Evolutionary conservation across 2,329 filamentous ascomycete genomes (phyloP).

Genomic region (Ascocoryne sarcoides): DNA sequence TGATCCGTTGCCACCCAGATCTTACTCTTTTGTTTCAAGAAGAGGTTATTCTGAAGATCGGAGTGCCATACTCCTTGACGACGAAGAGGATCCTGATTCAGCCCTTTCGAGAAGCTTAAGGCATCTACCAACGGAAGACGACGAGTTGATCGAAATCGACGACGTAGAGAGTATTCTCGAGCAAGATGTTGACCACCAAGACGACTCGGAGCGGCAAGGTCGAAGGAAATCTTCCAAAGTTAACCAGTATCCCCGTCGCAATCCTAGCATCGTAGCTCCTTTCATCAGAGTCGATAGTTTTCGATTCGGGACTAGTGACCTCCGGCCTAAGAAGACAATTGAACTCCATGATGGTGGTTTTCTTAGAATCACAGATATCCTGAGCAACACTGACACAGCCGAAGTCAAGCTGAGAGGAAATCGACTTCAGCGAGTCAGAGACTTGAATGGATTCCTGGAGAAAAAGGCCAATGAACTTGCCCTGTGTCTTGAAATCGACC

Average conservation of each 20-base stretch:
- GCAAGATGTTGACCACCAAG: slow-evolving; percentile 8
- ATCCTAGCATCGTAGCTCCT: slow-evolving; percentile 11
- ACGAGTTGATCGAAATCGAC: slow-evolving; percentile 6
- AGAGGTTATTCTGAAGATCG: neutral
- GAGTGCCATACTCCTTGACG: neutral
- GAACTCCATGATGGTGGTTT: slow-evolving; percentile 27
- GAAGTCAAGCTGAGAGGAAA: slow-evolving; percentile 33
- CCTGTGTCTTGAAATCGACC: slow-evolving; percentile 32
- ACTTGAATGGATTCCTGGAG: slow-evolving; percentile 30
- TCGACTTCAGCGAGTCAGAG: slow-evolving; percentile 29
- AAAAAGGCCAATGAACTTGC: slow-evolving; percentile 37
- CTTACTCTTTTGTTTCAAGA: too few relatives aligned
- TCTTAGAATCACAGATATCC: slow-evolving; percentile 32
- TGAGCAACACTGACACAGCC: slow-evolving; percentile 17
- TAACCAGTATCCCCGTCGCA: slow-evolving; percentile 14
- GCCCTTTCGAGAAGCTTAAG: too few relatives aligned
- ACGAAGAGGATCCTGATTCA: too few relatives aligned
- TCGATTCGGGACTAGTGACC: slow-evolving; percentile 29
- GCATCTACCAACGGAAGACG: too few relatives aligned
- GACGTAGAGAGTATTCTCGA: slow-evolving; percentile 2
- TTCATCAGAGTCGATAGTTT: slow-evolving; percentile 32
- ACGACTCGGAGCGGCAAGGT: slow-evolving; percentile 1
- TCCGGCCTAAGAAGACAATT: slow-evolving; percentile 19
- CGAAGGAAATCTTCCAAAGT: slow-evolving; percentile 6
- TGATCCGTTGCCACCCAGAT: too few relatives aligned